Evolutionary conservation across 2,329 filamentous ascomycete species (phyloP).

Genomic region (Hypoxylon sp.): DNA sequence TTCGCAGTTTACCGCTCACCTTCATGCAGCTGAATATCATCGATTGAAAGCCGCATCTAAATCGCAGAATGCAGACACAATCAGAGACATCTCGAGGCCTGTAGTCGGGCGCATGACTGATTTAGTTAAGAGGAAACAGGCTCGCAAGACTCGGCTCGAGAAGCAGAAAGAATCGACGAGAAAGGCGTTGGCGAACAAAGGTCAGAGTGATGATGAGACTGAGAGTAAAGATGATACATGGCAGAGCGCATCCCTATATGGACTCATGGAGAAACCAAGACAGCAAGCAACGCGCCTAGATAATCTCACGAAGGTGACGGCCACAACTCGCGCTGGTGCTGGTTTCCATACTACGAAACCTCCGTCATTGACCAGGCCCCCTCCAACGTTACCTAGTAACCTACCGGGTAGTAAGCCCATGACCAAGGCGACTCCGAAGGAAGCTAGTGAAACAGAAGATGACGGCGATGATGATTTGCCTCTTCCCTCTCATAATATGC

Average conservation of each 20-base stretch:
- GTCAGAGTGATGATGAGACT: slow-evolving; percentile 38
- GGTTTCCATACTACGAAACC: slow-evolving; percentile 39
- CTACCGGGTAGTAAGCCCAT: slow-evolving; percentile 17
- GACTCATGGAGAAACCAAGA: slow-evolving; percentile 60
- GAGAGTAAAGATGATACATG: slow-evolving; percentile 47
- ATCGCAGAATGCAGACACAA: slow-evolving; percentile 65
- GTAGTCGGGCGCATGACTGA: slow-evolving; percentile 60
- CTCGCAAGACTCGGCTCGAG: slow-evolving; percentile 54
- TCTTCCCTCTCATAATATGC: slow-evolving; percentile 12
- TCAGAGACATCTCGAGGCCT: slow-evolving; percentile 65
- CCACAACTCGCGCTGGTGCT: slow-evolving; percentile 47
- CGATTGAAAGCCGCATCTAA: slow-evolving; percentile 72
- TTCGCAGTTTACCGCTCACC: slow-evolving; percentile 77
- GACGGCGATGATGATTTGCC: slow-evolving; percentile 42
- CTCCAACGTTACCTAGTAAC: neutral
- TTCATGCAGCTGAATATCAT: slow-evolving; percentile 83
- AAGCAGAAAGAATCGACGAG: slow-evolving; percentile 53
- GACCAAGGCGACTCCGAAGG: slow-evolving; percentile 5
- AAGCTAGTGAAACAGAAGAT: slow-evolving; percentile 27
- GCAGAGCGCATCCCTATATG: slow-evolving; percentile 55
- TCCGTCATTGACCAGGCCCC: slow-evolving; percentile 4
- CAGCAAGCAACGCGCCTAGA: slow-evolving; percentile 48
- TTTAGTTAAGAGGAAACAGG: slow-evolving; percentile 53
- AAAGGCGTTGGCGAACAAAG: slow-evolving; percentile 46
- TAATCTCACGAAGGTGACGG: slow-evolving; percentile 36